Conservation (phyloP, 306 rosid species). For the Quercus berberidifolia region DNA sequence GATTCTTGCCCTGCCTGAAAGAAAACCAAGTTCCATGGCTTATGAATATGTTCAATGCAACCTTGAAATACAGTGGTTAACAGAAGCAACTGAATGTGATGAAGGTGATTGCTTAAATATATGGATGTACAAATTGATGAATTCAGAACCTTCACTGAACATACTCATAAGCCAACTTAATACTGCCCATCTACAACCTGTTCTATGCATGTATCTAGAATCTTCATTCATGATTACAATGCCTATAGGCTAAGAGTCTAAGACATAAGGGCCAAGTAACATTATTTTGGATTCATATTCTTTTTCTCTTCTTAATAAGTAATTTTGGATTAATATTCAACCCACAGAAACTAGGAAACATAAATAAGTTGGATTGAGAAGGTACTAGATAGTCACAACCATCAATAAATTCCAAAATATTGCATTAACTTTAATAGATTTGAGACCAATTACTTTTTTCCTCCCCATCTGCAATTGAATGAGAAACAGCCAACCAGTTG, state of each 20-base stretch:
- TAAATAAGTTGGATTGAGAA: no score
- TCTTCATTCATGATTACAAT: neutral
- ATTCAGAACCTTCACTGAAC: neutral
- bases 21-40: slow-evolving; percentile 7
- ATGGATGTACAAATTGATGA: neutral
- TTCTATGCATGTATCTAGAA: neutral
- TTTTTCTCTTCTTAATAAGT: no score
- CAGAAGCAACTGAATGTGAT: neutral
- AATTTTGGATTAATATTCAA: neutral
- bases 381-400: no score
- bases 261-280: neutral
- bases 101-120: neutral
- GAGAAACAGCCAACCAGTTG: neutral
- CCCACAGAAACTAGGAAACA: neutral
- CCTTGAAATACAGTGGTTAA: neutral
- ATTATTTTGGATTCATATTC: neutral
- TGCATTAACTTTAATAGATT: neutral
- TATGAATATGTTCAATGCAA: neutral
- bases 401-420: neutral
- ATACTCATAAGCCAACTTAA: neutral
- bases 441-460: neutral
- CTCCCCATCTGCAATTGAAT: no score
- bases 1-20: slow-evolving; percentile 98
- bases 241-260: neutral
- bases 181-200: neutral